phyloP scores from a whole-genome alignment of 176 grass and related monocot species.

The Elymus sibiricus region DNA sequence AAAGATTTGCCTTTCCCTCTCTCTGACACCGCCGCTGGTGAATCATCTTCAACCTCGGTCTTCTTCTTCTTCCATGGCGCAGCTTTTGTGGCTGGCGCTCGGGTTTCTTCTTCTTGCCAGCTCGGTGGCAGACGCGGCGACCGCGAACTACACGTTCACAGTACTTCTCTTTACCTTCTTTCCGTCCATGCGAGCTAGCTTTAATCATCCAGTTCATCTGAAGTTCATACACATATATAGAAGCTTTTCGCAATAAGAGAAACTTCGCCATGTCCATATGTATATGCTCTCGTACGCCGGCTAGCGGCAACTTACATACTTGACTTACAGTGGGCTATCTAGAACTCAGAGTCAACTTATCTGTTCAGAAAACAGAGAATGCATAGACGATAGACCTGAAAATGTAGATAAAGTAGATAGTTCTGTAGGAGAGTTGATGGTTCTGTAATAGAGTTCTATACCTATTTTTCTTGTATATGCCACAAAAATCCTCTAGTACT shows the following conservation, averaged over 20 bases:
- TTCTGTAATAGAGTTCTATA: background rate
- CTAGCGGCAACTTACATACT: background rate
- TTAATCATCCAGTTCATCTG: background rate
- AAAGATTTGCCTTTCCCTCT: conserved; percentile 18
- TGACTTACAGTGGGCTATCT: background rate
- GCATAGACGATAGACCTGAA: background rate
- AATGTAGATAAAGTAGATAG: background rate
- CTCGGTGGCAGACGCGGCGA: conserved; percentile 38
- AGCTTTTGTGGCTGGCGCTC: conserved; percentile 25
- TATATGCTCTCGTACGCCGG: background rate
- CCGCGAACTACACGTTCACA: conserved; percentile 45
- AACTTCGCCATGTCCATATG: background rate
- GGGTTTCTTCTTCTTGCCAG: conserved; percentile 30
- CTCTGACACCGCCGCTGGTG: background rate
- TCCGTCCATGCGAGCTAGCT: background rate
- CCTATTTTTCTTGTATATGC: background rate
- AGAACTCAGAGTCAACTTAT: background rate
- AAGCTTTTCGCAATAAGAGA: background rate
- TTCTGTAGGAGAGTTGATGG: background rate
- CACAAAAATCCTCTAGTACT: background rate
- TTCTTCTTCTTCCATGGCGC: conserved; percentile 32
- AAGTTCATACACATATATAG: background rate
- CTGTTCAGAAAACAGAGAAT: background rate
- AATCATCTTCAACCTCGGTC: conserved; percentile 32
- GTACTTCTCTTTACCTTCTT: conserved; percentile 18